These are phyloP conservation scores for Candida nitratophila DNA, from an alignment of 805 yeast species.

Conservation along the genomic window DNA sequence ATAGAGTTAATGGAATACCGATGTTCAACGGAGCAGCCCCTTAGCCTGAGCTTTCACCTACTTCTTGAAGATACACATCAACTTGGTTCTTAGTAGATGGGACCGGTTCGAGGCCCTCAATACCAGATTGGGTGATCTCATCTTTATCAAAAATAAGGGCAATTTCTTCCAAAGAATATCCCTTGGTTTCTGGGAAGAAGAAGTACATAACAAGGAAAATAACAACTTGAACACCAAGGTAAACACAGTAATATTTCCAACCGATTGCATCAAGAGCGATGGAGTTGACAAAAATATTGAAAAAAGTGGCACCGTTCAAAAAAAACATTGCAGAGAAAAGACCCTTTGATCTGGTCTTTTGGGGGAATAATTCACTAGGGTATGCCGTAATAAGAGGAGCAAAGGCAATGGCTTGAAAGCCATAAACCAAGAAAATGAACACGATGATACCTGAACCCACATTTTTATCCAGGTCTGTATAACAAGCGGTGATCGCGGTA, in stretches of 20 bases:
- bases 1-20: too few species aligned
- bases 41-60: not conserved
- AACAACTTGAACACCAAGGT: conserved; percentile 6
- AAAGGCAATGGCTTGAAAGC: conserved; percentile 29
- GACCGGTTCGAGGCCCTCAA: conserved; percentile 1
- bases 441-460: conserved; percentile 40
- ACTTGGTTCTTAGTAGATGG: not conserved
- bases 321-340: conserved; percentile 1
- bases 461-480: conserved; percentile 32
- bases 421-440: conserved; percentile 39
- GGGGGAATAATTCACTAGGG: conserved; percentile 31
- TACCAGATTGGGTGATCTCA: conserved; percentile 8
- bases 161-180: conserved; percentile 54
- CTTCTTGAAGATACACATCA: not conserved
- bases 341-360: conserved; percentile 23
- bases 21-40: too few species aligned
- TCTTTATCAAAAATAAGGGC: conserved; percentile 47
- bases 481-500: conserved; percentile 38
- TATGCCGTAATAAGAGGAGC: conserved; percentile 38
- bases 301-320: conserved; percentile 2
- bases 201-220: conserved; percentile 20
- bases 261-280: conserved; percentile 28
- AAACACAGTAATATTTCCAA: conserved; percentile 26
- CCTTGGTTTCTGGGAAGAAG: conserved; percentile 60
- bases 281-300: conserved; percentile 14